Evolutionary conservation across 106 monocot species (phyloP), one percentile per base, ranked within the genome.

Genomic region (Dioscorea zingiberensis): DNA sequence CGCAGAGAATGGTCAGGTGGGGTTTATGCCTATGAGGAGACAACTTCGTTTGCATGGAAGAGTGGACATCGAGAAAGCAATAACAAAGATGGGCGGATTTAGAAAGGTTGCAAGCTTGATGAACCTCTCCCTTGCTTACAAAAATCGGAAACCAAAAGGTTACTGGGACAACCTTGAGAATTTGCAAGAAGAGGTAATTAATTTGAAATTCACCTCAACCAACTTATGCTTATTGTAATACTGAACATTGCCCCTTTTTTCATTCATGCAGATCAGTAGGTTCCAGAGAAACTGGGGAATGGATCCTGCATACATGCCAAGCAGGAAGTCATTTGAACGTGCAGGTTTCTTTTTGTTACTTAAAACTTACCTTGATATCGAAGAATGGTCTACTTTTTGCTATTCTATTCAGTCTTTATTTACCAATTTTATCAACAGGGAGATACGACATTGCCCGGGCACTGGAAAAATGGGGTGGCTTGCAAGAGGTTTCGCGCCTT

Each of bases 21-120:
- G 97, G 5, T 97, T 92, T 69, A 97, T 97, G 97, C 97, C 97
- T 0, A 92, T 89, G 97, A 85, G 95, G 67, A 97, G 88, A 74
- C 95, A 97, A 24, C 85, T 97, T 25, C 82, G 95, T 21, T 59
- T 74, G 55, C 88, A 89, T 74, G 88, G 97, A 45, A 86, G 91
- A 65, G 87, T 97, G 58, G 97, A 97, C 66, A 97, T 97, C 26
- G 97, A 92, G 63, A 92, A 97, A 69, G 97, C 97, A 77, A 86
- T 97, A 44, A 83, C 88, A 45, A 78, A 81, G 13, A 86, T 86
- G 85, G 97, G 97, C 55, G 97, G 97, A 38, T 97, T 97, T 54
- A 85, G 88, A 75, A 92, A 84, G 72, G 67, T 92, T 55, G 97
- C 97, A 10, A 71, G 21, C 69, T 54, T 84, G 65, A 80, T 97